Percentiles rank a stretch among this genome's conserved stretches.
Conservation (phyloP, 768 basidiomycete species). For the Trametes gibbosa region DNA sequence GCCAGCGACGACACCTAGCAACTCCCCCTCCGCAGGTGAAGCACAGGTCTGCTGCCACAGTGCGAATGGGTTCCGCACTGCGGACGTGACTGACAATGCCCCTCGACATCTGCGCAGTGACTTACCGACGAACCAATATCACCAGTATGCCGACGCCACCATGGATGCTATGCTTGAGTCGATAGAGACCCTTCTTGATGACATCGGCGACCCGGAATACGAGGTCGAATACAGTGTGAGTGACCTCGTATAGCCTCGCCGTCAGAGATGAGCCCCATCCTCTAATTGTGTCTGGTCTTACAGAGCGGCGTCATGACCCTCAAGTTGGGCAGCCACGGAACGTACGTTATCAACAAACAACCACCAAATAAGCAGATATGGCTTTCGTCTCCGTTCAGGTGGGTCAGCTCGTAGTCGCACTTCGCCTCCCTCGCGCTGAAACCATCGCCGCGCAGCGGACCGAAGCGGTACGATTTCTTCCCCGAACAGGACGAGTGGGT, state of each 20-base stretch:
- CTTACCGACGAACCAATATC: slow-evolving; percentile 65
- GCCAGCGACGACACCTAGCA: slow-evolving; percentile 25
- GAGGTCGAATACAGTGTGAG: slow-evolving; percentile 91
- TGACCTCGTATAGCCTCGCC: neutral
- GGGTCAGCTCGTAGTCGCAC: slow-evolving; percentile 14
- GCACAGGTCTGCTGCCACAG: slow-evolving; percentile 42
- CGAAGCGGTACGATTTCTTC: slow-evolving; percentile 86
- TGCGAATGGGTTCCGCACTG: neutral
- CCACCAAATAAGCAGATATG: slow-evolving; percentile 97
- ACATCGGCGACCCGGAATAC: slow-evolving; percentile 47
- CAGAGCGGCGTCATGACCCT: slow-evolving; percentile 93
- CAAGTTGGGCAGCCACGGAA: slow-evolving; percentile 69
- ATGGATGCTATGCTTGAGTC: slow-evolving; percentile 77
- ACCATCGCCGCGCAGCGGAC: slow-evolving; percentile 55
- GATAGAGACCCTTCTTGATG: slow-evolving; percentile 72
- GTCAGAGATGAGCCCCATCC: neutral
- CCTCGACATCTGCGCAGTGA: slow-evolving; percentile 34
- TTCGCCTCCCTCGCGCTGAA: neutral
- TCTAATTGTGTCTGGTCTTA: neutral
- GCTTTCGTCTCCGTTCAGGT: slow-evolving; percentile 90
- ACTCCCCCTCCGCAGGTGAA: slow-evolving; percentile 60
- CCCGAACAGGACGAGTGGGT: slow-evolving; percentile 61
- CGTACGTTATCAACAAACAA: slow-evolving; percentile 96
- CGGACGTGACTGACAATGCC: neutral
- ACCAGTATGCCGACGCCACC: slow-evolving; percentile 66